Evolutionary conservation across 164 flowering plant species (phyloP), one percentile per base, ranked within the genome.

Genomic region (Malania oleifera): DNA sequence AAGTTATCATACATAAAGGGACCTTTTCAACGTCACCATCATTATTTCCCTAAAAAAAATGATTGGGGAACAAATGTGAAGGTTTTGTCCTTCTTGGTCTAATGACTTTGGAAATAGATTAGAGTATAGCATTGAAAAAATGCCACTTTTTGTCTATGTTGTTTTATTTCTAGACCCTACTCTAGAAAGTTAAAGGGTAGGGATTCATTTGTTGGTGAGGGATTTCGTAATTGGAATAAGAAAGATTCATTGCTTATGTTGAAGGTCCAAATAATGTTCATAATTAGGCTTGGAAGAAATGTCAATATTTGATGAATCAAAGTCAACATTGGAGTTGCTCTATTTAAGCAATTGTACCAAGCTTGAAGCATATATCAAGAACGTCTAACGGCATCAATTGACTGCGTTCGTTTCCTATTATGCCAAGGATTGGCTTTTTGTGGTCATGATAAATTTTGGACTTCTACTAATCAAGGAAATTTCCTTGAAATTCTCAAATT

Each of bases 361-460:
- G 53, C n/a, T 24, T 7, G 28, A 37, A 34, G 25, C 25, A 50
- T 56, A 1, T 62, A 67, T 26, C 41, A 52, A 22, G 27, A 7
- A 25, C 22, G 43, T 13, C 49, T 71, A 17, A 37, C 8, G 23
- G 59, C 61, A 27, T 25, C 51, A 10, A 22, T 67, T 37, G 66
- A 60, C 35, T 47, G 50, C 45, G 20, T 52, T 15, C 38, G 59
- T 49, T 56, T 61, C 26, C 59, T 58, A 41, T 50, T 65, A 10
- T 27, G 27, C 1, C 65, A 65, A 49, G 70, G 65, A 26, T 46
- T 65, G 3, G 48, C 65, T 15, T 53, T 65, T 54, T 54, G 56
- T 31, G 65, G 65, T 38, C 66, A 64, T 52, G 66, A 67, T 60
- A 66, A 64, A 52, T 59, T n/a, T 44, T 52, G 52, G n/a, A 27